Conservation (phyloP, 345 rosid genomes). For the Gossypium rotundifolium region DNA sequence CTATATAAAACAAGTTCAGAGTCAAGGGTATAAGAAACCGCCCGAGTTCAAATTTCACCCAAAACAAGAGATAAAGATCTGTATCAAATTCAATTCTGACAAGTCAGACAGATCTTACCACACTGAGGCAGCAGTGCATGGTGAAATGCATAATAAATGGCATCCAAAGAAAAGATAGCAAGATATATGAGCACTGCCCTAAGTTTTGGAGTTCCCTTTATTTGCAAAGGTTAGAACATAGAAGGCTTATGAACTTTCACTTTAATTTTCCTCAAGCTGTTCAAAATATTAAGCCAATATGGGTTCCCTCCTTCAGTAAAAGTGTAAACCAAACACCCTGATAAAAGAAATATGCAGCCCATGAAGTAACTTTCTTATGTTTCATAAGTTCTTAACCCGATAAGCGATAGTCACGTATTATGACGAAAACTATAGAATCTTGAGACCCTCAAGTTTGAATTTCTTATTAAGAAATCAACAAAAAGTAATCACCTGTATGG, state of each 20-base stretch:
- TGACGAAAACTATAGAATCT: background rate
- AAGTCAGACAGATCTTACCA: background rate
- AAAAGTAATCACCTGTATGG: slow-evolving; percentile 51
- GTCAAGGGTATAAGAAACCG: background rate
- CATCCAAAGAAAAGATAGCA: background rate
- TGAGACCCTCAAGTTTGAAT: background rate
- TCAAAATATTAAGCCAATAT: background rate
- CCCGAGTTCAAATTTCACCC: background rate
- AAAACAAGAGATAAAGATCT: background rate
- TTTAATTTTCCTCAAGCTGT: background rate
- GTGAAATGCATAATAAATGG: background rate
- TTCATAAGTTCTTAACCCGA: background rate
- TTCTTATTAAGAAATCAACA: slow-evolving; percentile 5
- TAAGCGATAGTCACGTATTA: background rate
- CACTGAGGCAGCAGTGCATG: background rate
- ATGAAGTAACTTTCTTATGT: background rate
- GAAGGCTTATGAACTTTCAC: background rate
- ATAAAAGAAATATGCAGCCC: background rate
- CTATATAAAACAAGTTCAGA: background rate
- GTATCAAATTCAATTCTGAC: background rate
- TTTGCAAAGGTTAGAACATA: background rate
- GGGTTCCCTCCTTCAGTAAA: background rate
- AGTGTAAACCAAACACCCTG: background rate
- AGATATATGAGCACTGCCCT: background rate
- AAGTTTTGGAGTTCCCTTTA: background rate